These are phyloP conservation scores for Xylaria bambusicola DNA, from an alignment of 495 filamentous ascomycete genomes.

Conservation along the genomic window DNA sequence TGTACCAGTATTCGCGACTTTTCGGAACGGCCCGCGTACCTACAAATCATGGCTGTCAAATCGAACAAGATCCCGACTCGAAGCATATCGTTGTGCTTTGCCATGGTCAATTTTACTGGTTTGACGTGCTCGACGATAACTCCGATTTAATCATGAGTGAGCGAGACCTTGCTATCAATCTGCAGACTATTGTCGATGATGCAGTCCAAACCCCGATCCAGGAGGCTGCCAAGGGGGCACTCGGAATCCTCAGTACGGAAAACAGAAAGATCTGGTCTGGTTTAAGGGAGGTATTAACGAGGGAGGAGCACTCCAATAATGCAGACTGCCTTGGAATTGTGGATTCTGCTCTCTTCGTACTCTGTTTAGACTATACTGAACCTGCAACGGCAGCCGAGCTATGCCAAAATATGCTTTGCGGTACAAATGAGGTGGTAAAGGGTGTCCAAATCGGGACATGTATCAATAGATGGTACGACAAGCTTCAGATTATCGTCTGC, in stretches of 20 bases:
- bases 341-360: slow-evolving; percentile 88
- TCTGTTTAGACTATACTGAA: slow-evolving; percentile 91
- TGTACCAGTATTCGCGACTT: slow-evolving; percentile 96
- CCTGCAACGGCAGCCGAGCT: slow-evolving; percentile 76
- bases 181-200: slow-evolving; percentile 90
- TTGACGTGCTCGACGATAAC: slow-evolving; percentile 93
- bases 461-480: slow-evolving; percentile 98
- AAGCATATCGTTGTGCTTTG: slow-evolving; percentile 95
- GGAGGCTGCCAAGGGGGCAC: slow-evolving; percentile 88
- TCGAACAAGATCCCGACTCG: slow-evolving; percentile 84
- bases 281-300: slow-evolving; percentile 82
- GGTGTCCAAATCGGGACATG: slow-evolving; percentile 97
- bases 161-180: slow-evolving; percentile 87
- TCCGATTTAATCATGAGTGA: slow-evolving; percentile 96
- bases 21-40: slow-evolving; percentile 95
- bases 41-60: slow-evolving; percentile 93
- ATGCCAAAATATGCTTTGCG: slow-evolving; percentile 97
- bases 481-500: slow-evolving; percentile 98
- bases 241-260: slow-evolving; percentile 94
- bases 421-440: slow-evolving; percentile 84
- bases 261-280: slow-evolving; percentile 96
- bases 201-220: slow-evolving; percentile 85
- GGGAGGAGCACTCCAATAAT: slow-evolving; percentile 87
- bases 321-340: slow-evolving; percentile 92
- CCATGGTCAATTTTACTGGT: slow-evolving; percentile 98